These are phyloP conservation scores for Tausonia pullulans DNA, from an alignment of 1,284 basidiomycete genomes.

Conservation along the genomic window DNA sequence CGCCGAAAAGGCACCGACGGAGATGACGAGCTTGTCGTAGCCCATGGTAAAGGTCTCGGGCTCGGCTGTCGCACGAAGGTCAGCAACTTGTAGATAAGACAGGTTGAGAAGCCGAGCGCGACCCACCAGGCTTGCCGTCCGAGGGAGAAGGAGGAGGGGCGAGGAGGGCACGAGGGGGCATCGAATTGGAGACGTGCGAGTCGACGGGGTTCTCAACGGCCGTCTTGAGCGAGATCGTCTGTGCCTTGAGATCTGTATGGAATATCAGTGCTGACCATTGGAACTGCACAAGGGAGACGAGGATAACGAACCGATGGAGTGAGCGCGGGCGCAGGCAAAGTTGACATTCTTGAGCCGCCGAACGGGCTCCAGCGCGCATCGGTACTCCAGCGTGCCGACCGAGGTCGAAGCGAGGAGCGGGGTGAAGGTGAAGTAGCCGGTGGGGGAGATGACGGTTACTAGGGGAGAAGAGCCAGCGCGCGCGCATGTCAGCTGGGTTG, in stretches of 20 bases:
- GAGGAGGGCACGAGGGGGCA: conserved; percentile 15
- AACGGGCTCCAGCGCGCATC: conserved; percentile 69
- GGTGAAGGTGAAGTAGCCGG: conserved; percentile 72
- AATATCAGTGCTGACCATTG: background rate
- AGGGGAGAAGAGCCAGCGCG: background rate
- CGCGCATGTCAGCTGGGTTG: conserved; percentile 19
- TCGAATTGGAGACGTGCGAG: conserved; percentile 14
- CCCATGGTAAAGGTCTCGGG: conserved; percentile 41
- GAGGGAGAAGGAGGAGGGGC: conserved; percentile 33
- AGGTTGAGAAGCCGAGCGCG: background rate
- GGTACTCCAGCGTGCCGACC: conserved; percentile 70
- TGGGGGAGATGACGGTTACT: conserved; percentile 59
- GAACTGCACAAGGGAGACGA: background rate
- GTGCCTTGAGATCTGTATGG: conserved; percentile 48
- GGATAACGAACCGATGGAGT: conserved; percentile 26
- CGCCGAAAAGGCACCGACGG: conserved; percentile 73
- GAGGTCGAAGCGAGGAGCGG: conserved; percentile 63
- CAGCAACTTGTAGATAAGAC: background rate
- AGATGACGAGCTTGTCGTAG: conserved; percentile 74
- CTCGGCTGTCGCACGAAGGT: conserved; percentile 7
- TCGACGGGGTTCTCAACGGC: conserved; percentile 23
- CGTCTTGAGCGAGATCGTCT: conserved; percentile 40
- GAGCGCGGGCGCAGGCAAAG: conserved; percentile 37
- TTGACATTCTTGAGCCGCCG: conserved; percentile 29
- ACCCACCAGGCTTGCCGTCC: conserved; percentile 8